phyloP scores from a whole-genome alignment of 2,329 filamentous ascomycete genomes.

The Clonostachys sp. region DNA sequence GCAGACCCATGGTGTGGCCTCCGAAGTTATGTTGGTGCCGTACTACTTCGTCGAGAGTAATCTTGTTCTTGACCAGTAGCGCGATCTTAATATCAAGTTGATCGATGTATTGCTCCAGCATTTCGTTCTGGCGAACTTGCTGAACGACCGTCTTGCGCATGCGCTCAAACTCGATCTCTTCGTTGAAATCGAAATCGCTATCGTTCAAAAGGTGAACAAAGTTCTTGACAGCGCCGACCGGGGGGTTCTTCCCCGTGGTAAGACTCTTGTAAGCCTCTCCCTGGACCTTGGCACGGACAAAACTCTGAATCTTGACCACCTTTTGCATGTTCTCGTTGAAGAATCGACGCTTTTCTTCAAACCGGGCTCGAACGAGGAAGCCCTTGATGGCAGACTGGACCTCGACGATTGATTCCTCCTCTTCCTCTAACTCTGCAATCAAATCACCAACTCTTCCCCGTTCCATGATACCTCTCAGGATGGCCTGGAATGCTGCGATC shows the following conservation, averaged over 20 bases:
- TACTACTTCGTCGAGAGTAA: slow-evolving; percentile 95
- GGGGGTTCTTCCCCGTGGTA: slow-evolving; percentile 93
- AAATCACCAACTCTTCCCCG: slow-evolving; percentile 70
- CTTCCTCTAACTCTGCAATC: slow-evolving; percentile 72
- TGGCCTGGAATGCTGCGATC: slow-evolving; percentile 67
- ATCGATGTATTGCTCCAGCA: slow-evolving; percentile 96
- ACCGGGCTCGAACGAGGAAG: slow-evolving; percentile 67
- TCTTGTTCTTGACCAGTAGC: slow-evolving; percentile 97
- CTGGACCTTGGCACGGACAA: slow-evolving; percentile 89
- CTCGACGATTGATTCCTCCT: slow-evolving; percentile 72
- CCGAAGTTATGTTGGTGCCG: slow-evolving; percentile 96
- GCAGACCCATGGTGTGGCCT: slow-evolving; percentile 76
- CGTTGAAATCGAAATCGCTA: slow-evolving; percentile 98
- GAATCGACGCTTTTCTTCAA: slow-evolving; percentile 80
- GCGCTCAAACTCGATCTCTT: slow-evolving; percentile 95
- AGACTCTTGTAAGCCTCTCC: slow-evolving; percentile 97
- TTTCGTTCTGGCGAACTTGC: slow-evolving; percentile 94
- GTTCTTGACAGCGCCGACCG: slow-evolving; percentile 94
- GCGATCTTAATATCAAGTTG: slow-evolving; percentile 99
- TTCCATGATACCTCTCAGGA: slow-evolving; percentile 74
- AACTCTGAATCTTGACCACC: slow-evolving; percentile 97
- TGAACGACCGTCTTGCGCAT: slow-evolving; percentile 94
- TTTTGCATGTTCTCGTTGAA: slow-evolving; percentile 98
- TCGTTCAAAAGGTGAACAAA: slow-evolving; percentile 98
- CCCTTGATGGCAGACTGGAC: slow-evolving; percentile 73